Evolutionary conservation across 2,329 filamentous ascomycete species (phyloP), one percentile per base, ranked within the genome.

Genomic region (Trichophyton schoenleinii): DNA sequence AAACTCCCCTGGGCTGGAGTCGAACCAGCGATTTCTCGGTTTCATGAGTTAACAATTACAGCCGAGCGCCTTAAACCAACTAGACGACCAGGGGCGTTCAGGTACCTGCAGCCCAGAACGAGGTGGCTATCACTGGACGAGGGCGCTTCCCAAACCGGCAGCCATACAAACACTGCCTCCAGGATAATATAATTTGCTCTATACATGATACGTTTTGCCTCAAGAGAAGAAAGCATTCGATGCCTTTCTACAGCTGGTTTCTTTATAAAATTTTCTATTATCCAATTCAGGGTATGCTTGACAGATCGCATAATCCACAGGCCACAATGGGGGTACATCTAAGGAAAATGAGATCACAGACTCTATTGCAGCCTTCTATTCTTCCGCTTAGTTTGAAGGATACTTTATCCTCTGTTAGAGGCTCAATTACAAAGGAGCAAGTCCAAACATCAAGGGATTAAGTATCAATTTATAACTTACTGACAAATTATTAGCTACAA

Each of bases 1-100:
- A 49, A 63, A 64, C 61, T 41, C 65, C 38, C 36, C 46, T 57
- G 48, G 52, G 38, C 46, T 44, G 42, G 46, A 66, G 61, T 65
- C 64, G 57, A 59, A 59, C 57, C 42, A 59, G 57, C 38, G 57
- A 59, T 48, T 48, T 59, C 42, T 59, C 57, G 57, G 42, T 59
- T 44, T 46, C 57, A 59, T 53, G 22, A 15, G 28, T 28, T 15
- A 42, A 38, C 34, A 59, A 53, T 59, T 59, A 59, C 57, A 59
- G 57, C 42, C 57, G 57, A 59, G 42, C 57, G 57, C 42, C 38
- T 46, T 59, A 48, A 59, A 59, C 57, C 57, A 59, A 59, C 57
- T 59, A 59, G 38, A 59, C 57, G 38, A 59, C 41, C 57, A 59
- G 57, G 57, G 42, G 57, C 22, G 49, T 53, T 53, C 22, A 25